Evolutionary conservation across 345 rosid genomes (phyloP).

Genomic region (Alliaria petiolata): DNA sequence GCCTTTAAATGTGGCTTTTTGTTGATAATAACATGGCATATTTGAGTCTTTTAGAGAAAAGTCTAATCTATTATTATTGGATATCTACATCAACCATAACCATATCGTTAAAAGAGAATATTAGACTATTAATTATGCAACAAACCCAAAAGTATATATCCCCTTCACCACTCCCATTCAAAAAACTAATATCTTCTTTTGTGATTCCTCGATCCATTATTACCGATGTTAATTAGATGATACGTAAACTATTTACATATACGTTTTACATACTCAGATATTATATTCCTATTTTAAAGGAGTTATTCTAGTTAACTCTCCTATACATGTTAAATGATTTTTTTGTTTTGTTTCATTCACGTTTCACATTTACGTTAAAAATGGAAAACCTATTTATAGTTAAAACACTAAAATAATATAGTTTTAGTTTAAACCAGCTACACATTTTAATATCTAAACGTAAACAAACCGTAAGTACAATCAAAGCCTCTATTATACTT

Average conservation of each 20-base stretch:
- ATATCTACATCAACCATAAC: constrained; percentile 29
- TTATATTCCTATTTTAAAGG: too few relatives aligned
- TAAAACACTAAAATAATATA: background rate
- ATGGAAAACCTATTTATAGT: too few relatives aligned
- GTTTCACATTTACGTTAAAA: background rate
- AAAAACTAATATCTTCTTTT: background rate
- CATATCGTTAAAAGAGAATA: constrained; percentile 8
- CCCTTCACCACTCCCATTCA: background rate
- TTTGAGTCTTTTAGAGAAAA: constrained; percentile 31
- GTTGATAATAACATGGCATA: constrained; percentile 34
- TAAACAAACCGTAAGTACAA: constrained; percentile 4
- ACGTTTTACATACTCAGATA: background rate
- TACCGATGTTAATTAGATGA: background rate
- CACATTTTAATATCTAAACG: background rate
- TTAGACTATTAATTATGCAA: constrained; percentile 13
- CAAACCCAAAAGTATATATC: constrained; percentile 24
- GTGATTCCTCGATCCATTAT: background rate
- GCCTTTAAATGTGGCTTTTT: constrained; percentile 39
- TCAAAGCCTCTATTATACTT: background rate
- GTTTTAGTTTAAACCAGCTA: background rate
- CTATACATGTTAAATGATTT: background rate
- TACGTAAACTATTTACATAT: background rate
- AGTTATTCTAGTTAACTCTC: background rate
- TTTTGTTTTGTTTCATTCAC: background rate
- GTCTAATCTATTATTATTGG: constrained; percentile 27